Evolutionary conservation across 2,329 filamentous ascomycete genomes (phyloP).

Genomic region (Tolypocladium capitatum): DNA sequence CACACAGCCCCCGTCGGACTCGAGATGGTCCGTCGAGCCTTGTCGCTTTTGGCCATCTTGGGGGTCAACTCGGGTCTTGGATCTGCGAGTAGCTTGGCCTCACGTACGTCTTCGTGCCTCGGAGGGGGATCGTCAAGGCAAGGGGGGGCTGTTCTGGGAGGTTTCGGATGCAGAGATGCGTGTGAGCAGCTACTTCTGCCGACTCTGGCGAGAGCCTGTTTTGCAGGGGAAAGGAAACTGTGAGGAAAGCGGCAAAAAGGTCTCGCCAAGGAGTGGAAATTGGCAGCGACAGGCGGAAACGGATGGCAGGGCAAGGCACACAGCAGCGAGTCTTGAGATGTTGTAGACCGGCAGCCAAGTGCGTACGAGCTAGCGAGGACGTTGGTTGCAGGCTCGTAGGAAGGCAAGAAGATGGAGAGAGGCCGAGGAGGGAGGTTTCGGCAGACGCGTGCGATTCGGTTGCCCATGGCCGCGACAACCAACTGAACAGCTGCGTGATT

Average conservation of each 20-base stretch:
- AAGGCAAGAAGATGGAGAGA: no score
- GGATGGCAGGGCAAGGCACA: neutral
- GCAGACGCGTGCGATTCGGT: neutral
- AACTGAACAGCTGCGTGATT: neutral
- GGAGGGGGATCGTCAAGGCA: neutral
- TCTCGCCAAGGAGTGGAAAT: neutral
- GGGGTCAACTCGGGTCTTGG: neutral
- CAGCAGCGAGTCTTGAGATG: neutral
- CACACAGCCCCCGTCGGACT: conserved; percentile 23
- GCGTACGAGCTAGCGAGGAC: neutral
- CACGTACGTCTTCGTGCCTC: neutral
- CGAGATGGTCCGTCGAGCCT: conserved; percentile 18
- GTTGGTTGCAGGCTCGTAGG: neutral
- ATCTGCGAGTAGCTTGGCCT: neutral
- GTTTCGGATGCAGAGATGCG: neutral
- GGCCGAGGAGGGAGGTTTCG: neutral
- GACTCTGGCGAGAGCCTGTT: no score
- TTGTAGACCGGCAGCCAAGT: neutral
- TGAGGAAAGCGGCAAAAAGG: no score
- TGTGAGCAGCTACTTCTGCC: neutral
- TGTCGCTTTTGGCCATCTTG: conserved; percentile 3
- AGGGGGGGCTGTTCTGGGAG: neutral
- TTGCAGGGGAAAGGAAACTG: no score
- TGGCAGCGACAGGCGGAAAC: neutral
- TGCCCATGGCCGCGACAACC: neutral